Conservation (phyloP, 2,329 filamentous ascomycete species). For the Zarea fungicola region DNA sequence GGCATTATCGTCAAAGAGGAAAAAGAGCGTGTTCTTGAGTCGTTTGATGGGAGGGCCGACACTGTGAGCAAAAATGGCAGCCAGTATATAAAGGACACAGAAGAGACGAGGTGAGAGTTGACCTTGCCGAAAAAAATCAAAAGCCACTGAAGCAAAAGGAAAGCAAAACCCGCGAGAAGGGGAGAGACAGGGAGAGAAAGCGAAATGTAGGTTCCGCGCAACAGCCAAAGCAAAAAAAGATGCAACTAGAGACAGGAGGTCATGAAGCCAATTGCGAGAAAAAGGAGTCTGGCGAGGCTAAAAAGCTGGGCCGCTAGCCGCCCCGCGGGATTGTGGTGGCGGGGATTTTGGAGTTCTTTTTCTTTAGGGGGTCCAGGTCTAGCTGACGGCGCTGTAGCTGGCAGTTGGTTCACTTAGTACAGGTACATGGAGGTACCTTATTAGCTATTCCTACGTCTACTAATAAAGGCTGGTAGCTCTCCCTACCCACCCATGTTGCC, state of each 20-base stretch:
- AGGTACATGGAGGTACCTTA: no score
- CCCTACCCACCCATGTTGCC: no score
- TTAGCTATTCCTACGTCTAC: no score
- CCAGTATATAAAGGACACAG: neutral
- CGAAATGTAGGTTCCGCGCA: neutral
- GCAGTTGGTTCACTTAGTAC: neutral
- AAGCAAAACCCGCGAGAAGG: neutral
- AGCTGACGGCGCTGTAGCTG: neutral
- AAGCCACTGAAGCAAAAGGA: neutral
- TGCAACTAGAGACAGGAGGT: neutral
- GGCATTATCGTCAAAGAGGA: slow-evolving; percentile 7
- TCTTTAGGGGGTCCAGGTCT: neutral
- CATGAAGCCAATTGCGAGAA: slow-evolving; percentile 5
- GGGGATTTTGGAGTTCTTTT: neutral
- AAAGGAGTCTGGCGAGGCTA: slow-evolving; percentile 9
- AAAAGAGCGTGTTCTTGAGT: slow-evolving; percentile 3
- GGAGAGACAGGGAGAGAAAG: neutral
- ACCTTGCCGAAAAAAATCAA: neutral
- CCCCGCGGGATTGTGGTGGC: slow-evolving; percentile 1
- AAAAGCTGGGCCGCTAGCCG: neutral
- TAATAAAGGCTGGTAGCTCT: no score
- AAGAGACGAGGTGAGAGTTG: neutral
- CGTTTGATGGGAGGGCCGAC: neutral
- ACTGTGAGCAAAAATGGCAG: neutral
- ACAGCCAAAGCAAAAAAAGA: neutral